Evolutionary conservation across 768 basidiomycete genomes (phyloP).

Genomic region (Termitomyces sp.): DNA sequence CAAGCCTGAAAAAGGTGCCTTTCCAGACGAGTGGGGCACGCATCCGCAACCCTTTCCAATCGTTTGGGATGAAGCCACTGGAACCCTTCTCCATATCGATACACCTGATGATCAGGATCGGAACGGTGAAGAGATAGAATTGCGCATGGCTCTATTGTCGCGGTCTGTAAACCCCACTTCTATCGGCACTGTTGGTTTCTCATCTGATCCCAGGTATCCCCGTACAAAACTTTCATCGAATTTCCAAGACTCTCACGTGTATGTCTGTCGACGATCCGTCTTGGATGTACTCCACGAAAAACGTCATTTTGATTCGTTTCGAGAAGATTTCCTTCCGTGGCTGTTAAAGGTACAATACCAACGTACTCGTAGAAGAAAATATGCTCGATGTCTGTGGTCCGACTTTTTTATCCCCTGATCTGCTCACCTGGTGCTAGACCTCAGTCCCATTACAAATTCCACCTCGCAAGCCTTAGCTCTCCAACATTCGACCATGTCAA

Average conservation of each 20-base stretch:
- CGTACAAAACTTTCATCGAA: slow-evolving; percentile 59
- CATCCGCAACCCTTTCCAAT: slow-evolving; percentile 41
- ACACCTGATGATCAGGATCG: slow-evolving; percentile 62
- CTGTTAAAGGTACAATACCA: slow-evolving; percentile 83
- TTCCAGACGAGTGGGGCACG: slow-evolving; percentile 66
- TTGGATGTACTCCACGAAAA: slow-evolving; percentile 69
- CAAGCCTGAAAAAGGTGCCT: slow-evolving; percentile 45
- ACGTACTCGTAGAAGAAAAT: slow-evolving; percentile 50
- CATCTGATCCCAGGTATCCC: slow-evolving; percentile 50
- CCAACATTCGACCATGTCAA: slow-evolving; percentile 50
- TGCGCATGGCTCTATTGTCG: slow-evolving; percentile 71
- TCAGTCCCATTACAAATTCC: slow-evolving; percentile 38
- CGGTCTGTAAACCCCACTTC: slow-evolving; percentile 34
- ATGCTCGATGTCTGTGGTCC: slow-evolving; percentile 40
- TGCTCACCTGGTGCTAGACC: slow-evolving; percentile 25
- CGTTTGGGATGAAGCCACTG: slow-evolving; percentile 60
- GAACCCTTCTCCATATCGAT: slow-evolving; percentile 69
- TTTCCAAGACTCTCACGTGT: slow-evolving; percentile 85
- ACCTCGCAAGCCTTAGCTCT: slow-evolving; percentile 46
- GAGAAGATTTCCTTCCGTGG: slow-evolving; percentile 92
- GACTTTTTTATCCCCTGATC: background rate
- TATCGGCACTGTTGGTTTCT: background rate
- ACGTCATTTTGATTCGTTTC: slow-evolving; percentile 69
- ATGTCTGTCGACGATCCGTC: slow-evolving; percentile 74
- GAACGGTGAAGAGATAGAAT: slow-evolving; percentile 63